Conservation (phyloP, 2,329 filamentous ascomycete species). For the Diaporthe sp. region DNA sequence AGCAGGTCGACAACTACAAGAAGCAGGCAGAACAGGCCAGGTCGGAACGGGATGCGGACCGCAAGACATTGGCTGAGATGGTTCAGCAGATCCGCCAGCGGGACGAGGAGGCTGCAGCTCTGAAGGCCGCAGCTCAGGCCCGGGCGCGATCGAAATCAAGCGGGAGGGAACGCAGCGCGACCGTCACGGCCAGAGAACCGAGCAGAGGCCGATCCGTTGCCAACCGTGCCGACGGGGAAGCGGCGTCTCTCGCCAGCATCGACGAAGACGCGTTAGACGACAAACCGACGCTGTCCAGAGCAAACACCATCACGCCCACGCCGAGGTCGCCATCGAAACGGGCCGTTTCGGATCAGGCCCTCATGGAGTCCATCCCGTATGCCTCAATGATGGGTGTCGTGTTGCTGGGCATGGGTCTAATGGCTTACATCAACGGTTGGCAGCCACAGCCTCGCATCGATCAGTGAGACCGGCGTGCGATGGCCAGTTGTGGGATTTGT, state of each 20-base stretch:
- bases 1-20: slow-evolving; percentile 82
- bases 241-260: slow-evolving; percentile 40
- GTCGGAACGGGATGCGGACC: slow-evolving; percentile 76
- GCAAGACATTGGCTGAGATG: slow-evolving; percentile 87
- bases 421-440: slow-evolving; percentile 90
- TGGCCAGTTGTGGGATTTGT: not conserved
- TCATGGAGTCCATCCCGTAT: slow-evolving; percentile 75
- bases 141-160: slow-evolving; percentile 52
- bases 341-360: slow-evolving; percentile 52
- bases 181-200: slow-evolving; percentile 33
- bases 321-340: slow-evolving; percentile 51
- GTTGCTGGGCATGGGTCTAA: slow-evolving; percentile 81
- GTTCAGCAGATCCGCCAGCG: slow-evolving; percentile 78
- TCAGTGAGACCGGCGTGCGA: slow-evolving; percentile 39
- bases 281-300: slow-evolving; percentile 56
- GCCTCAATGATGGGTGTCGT: slow-evolving; percentile 87
- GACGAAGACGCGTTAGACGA: slow-evolving; percentile 45
- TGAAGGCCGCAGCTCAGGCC: slow-evolving; percentile 39
- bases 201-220: slow-evolving; percentile 36
- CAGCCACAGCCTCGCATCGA: slow-evolving; percentile 60
- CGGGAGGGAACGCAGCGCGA: slow-evolving; percentile 41
- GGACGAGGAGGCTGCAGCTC: slow-evolving; percentile 67
- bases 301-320: slow-evolving; percentile 60
- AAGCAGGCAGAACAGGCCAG: slow-evolving; percentile 84
- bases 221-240: slow-evolving; percentile 15